Evolutionary conservation across 148 eudicot genomes (phyloP).

Genomic region (Dysphania ambrosioides): DNA sequence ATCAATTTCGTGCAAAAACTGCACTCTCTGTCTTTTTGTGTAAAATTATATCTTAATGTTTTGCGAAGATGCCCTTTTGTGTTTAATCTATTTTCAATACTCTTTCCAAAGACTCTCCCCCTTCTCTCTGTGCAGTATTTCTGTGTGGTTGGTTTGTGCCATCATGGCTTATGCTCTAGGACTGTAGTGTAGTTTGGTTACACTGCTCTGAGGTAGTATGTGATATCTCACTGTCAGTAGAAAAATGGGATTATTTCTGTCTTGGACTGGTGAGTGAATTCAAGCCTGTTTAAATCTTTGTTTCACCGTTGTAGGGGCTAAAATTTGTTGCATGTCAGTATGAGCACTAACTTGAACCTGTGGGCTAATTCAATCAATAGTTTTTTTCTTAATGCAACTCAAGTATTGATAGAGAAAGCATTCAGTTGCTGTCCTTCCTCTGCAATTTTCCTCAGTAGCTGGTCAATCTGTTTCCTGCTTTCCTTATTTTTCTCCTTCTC

Average conservation of each 20-base stretch:
- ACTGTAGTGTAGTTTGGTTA: background rate
- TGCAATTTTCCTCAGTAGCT: background rate
- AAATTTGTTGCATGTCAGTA: too few species aligned
- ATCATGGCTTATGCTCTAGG: background rate
- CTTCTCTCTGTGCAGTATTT: background rate
- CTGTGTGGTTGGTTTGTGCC: background rate
- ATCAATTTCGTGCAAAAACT: background rate
- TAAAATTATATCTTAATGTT: background rate
- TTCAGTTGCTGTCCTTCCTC: background rate
- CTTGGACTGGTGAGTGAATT: background rate
- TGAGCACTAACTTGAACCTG: background rate
- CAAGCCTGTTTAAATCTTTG: background rate
- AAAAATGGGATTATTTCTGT: background rate
- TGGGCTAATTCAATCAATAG: background rate
- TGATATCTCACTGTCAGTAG: background rate
- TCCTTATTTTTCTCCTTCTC: too few species aligned
- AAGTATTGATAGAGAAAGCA: background rate
- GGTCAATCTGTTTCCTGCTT: background rate
- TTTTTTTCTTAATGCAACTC: background rate
- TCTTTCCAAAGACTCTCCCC: background rate
- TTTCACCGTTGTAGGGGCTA: background rate
- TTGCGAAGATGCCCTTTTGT: background rate
- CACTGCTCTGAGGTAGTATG: background rate
- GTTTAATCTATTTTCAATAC: too few species aligned
- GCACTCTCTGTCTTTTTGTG: background rate